Evolutionary conservation across 805 yeast genomes (phyloP), one percentile per base, ranked within the genome.

Genomic region (Limtongia smithiae): DNA sequence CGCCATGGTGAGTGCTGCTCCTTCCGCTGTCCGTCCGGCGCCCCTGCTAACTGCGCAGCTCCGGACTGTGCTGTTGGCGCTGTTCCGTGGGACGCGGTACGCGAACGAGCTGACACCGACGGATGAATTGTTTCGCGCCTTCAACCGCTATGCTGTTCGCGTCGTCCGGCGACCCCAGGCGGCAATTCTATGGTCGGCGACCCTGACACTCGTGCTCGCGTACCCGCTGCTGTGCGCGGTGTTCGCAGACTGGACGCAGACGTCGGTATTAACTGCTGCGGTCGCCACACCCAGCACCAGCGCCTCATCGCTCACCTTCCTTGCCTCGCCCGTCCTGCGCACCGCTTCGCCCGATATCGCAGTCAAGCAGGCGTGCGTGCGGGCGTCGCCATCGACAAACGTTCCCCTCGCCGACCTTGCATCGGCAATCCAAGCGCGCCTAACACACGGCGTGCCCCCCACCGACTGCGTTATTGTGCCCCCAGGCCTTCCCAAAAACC

Each of bases 111-210:
- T 51, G 25, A 42, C 38, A 24, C 52, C 52, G 34, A 43, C 46
- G 20, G 18, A 27, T 21, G 43, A 33, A 33, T 18, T 47, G 11
- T 54, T 36, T 30, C 44, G 44, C 17, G 5, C 18, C 17, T 54
- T 54, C 20, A 46, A 51, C 24, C 48, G 37, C 21, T 37, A 38
- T 25, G 65, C 70, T 2, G 48, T 38, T 7, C 30, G 45, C n/a
- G 64, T 74, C n/a, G 60, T 69, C 17, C 64, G 57, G 51, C 64
- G 66, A 35, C 79, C 78, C 4, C 59, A 70, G 25, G 56, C 62
- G 2, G 74, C 68, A 58, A 79, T 79, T 24, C 65, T 79, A 8
- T 67, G 75, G 68, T 81, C 83, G 1, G 67, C 74, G 3, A 61
- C 79, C 2, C 48, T 76, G 2, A 69, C 73, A 7, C 73, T 79